Conservation (phyloP, 495 filamentous ascomycete species). For the Bathelium albidoporum region DNA sequence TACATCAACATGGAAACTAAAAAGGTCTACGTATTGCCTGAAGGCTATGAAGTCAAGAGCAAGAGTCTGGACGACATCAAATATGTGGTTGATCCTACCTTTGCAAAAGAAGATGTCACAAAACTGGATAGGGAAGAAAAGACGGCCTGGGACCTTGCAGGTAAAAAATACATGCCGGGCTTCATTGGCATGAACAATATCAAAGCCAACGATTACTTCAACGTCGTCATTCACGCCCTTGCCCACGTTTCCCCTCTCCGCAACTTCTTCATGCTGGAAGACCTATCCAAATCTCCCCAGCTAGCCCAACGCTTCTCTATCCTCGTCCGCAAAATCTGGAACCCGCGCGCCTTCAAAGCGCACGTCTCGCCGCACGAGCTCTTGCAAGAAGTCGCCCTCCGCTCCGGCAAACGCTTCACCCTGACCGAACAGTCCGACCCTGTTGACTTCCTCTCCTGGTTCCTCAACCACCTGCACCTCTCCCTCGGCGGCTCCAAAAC, state of each 20-base stretch:
- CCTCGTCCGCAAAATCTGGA: conserved; percentile 95
- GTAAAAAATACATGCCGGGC: conserved; percentile 74
- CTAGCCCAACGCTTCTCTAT: conserved; percentile 73
- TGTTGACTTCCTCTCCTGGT: conserved; percentile 94
- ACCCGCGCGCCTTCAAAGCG: conserved; percentile 88
- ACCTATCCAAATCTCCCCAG: conserved; percentile 50
- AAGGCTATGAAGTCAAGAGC: conserved; percentile 93
- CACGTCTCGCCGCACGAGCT: conserved; percentile 97
- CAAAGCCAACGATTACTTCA: conserved; percentile 98
- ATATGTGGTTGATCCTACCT: conserved; percentile 90
- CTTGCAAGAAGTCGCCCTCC: conserved; percentile 83
- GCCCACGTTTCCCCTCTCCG: conserved; percentile 83
- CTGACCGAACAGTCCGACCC: conserved; percentile 88
- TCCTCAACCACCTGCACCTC: conserved; percentile 88
- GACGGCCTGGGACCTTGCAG: conserved; percentile 64
- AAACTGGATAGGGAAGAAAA: conserved; percentile 69
- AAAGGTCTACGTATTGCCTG: conserved; percentile 89
- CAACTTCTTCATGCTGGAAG: conserved; percentile 85
- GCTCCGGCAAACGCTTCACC: conserved; percentile 84
- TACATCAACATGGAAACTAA: conserved; percentile 95
- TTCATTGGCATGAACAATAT: conserved; percentile 99
- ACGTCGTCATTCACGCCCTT: conserved; percentile 88
- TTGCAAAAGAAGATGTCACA: conserved; percentile 64
- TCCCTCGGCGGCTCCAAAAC: conserved; percentile 82
- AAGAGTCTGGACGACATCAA: conserved; percentile 98